Conservation (phyloP, 257 asterid genomes). For the Jasminum sambac region DNA sequence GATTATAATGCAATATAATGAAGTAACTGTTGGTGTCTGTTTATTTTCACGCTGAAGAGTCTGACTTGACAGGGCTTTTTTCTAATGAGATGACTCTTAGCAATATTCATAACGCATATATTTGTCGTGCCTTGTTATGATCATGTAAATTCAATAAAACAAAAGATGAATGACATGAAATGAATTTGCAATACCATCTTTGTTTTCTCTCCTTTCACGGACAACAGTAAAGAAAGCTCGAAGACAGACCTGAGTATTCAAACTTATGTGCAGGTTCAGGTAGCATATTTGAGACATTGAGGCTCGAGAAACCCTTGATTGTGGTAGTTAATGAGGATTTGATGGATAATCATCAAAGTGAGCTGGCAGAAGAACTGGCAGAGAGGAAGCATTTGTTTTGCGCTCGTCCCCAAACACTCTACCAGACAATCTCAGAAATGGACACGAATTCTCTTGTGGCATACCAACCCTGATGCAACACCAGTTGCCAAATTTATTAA, state of each 20-base stretch:
- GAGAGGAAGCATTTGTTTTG: slow-evolving; percentile 79
- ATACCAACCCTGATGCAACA: slow-evolving; percentile 78
- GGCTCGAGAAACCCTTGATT: slow-evolving; percentile 63
- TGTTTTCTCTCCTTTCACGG: background rate
- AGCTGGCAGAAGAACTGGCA: slow-evolving; percentile 92
- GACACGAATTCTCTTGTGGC: slow-evolving; percentile 55
- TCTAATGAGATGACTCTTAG: background rate
- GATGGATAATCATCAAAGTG: slow-evolving; percentile 98
- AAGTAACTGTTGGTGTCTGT: background rate
- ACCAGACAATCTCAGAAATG: slow-evolving; percentile 58
- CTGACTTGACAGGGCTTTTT: background rate
- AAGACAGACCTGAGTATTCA: background rate
- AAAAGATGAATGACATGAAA: background rate
- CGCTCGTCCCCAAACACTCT: slow-evolving; percentile 74
- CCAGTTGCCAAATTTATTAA: slow-evolving; percentile 76
- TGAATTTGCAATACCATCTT: background rate
- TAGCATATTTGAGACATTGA: slow-evolving; percentile 91
- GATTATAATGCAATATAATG: too few species aligned
- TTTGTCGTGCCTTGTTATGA: background rate
- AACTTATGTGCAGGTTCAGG: slow-evolving; percentile 65
- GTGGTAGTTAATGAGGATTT: slow-evolving; percentile 93
- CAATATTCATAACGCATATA: background rate
- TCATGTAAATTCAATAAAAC: background rate
- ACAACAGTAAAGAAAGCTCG: background rate
- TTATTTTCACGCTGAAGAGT: background rate